Evolutionary conservation across 1,139 yeast genomes (phyloP), one percentile per base, ranked within the genome.

Genomic region (Pichia sp.): DNA sequence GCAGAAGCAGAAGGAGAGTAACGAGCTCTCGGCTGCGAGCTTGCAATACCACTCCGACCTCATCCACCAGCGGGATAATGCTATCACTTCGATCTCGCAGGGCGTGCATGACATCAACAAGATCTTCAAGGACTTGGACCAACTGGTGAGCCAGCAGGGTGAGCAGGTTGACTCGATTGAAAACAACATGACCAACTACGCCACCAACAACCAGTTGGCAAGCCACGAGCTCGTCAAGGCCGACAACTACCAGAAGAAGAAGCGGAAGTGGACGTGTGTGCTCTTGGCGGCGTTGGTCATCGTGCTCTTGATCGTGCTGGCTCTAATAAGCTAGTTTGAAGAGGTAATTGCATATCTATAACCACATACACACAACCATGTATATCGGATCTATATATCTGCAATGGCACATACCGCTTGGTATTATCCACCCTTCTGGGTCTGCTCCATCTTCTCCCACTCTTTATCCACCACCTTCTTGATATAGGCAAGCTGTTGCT

Each of bases 101-200:
- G 95, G 96, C 0, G 88, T 90, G 6, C 78, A 78, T 57, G 97
- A 90, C 63, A 90, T 90, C 49, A 90, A 90, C 66, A 78, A 90
- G 7, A 90, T 90, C 1, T 90, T 90, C 69, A 83, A 84, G 61
- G 96, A 90, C 63, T 71, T 90, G 59, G 90, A 90, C 15, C 79
- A 82, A 45, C 71, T 90, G 62, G 95, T 90, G 1, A 76, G 78
- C 53, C 93, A 88, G 65, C 97, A 90, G 67, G 96, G 96, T 5
- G 84, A 81, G 43, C 92, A 87, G 61, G 77, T 90, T 30, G 96
- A 89, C 66, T 81, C 90, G 0, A 82, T 90, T 16, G 97, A 90
- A 65, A 90, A 86, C 57, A 90, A 90, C 67, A 76, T 90, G 51
- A 72, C 83, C 30, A 81, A 79, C 55, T 72, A 86, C 55, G 81